These are phyloP conservation scores for Papiliotrema fonsecae DNA, from an alignment of 1,284 basidiomycete genomes.

Conservation along the genomic window DNA sequence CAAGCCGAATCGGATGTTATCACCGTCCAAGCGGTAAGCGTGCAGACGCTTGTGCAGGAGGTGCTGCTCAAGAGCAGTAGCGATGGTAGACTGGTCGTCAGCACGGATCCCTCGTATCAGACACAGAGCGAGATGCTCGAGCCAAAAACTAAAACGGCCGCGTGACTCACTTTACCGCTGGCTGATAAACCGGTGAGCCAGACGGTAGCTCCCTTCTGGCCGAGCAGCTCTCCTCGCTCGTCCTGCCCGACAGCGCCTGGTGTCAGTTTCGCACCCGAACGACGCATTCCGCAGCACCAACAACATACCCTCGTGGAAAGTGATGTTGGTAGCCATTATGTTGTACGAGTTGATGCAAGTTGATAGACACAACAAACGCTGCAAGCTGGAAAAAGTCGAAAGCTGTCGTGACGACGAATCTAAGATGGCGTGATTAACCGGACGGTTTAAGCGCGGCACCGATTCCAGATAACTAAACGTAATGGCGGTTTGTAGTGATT, in stretches of 20 bases:
- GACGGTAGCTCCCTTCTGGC: constrained; percentile 80
- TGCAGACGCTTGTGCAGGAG: constrained; percentile 81
- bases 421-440: neutral
- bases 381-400: neutral
- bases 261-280: constrained; percentile 1
- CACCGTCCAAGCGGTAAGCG: constrained; percentile 89
- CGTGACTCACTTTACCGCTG: constrained; percentile 67
- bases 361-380: neutral
- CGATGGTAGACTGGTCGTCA: constrained; percentile 79
- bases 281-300: neutral
- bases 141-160: too few relatives aligned
- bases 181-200: constrained; percentile 95
- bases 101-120: neutral
- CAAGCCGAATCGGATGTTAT: constrained; percentile 93
- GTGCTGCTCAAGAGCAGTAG: constrained; percentile 93
- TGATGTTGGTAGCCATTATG: constrained; percentile 78
- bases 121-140: neutral
- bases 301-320: constrained; percentile 64
- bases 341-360: neutral
- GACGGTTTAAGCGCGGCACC: neutral
- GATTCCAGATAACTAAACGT: neutral
- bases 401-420: neutral
- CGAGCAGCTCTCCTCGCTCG: constrained; percentile 65
- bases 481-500: neutral
- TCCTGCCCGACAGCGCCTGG: constrained; percentile 65